Base-by-base conservation (phyloP, 192 early-diverging fungal genomes). In the Podila clonocystis region DNA sequence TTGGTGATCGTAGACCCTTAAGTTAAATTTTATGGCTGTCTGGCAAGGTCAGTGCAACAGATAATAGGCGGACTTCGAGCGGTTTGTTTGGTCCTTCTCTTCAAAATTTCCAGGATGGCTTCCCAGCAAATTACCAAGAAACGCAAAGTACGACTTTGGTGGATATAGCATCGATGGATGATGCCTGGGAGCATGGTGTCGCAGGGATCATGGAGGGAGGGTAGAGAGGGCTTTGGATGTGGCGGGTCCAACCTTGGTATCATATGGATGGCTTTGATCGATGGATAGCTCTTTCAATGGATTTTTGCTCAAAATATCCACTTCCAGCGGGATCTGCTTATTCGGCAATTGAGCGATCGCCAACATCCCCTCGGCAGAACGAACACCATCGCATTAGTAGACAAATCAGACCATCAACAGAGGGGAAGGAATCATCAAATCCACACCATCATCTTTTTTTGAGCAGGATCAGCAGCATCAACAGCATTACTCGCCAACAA, bases 91-190 rank as follows among this genome's bases (percentile, higher is more conserved):
- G 24, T 24, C 52, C 52, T 55, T 55, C 52, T 55, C 52, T 55
- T 55, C 52, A 55, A 55, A 55, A 55, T 55, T 55, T 55, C 52
- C 52, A 55, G 52, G 52, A 55, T 55, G 50, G 50, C 50, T 50
- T 50, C 50, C 49, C 70, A 41, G 67, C 67, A 69, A 67, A 34
- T 62, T 65, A 65, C 31, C 63, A 65, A 24, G 62, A 63, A 38
- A 38, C 38, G 31, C 62, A 63, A 34, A 63, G 38, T 63, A 45
- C 62, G 31, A 55, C 11, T 4, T 55, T 55, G 52, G 22, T 55
- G 52, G 24, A 55, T 26, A 55, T 1, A 55, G 8, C 41, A 45
- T 45, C 24, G 52, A 55, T 24, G 22, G 52, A 55, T 12, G 52
- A 55, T 26, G 52, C 6, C n/a, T 22, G 52, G 1, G 20, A 55